Percentiles rank a stretch among this genome's conserved stretches.
Conservation (phyloP, 495 filamentous ascomycete species). For the Elaphomyces granulatus region DNA sequence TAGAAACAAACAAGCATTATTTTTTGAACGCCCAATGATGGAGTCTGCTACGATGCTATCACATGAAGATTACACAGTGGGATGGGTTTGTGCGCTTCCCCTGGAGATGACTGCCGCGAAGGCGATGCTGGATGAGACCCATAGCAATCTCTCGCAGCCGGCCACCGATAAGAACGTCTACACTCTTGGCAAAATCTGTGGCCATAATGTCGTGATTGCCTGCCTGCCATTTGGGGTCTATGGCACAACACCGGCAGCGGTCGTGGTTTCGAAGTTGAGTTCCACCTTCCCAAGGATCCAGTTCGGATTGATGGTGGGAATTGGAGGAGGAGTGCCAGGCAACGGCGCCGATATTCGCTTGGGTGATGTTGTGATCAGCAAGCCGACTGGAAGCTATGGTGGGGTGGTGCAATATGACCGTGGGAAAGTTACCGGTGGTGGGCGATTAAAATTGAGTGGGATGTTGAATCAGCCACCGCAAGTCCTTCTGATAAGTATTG, state of each 20-base stretch:
- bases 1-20: too few species aligned
- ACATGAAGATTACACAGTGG: constrained; percentile 16
- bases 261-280: constrained; percentile 18
- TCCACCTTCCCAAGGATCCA: constrained; percentile 21
- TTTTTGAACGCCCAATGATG: too few species aligned
- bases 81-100: constrained; percentile 20
- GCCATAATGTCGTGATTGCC: constrained; percentile 23
- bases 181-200: constrained; percentile 18
- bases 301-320: constrained; percentile 29
- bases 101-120: constrained; percentile 22
- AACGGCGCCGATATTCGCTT: constrained; percentile 24
- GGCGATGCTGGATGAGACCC: constrained; percentile 22
- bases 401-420: constrained; percentile 31
- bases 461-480: constrained; percentile 17
- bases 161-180: constrained; percentile 22
- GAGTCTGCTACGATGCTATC: too few species aligned
- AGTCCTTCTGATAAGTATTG: constrained; percentile 14
- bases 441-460: constrained; percentile 18
- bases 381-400: constrained; percentile 13
- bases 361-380: constrained; percentile 32
- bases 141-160: constrained; percentile 8
- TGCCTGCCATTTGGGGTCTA: constrained; percentile 14
- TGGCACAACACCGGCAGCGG: constrained; percentile 13
- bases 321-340: constrained; percentile 22
- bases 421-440: constrained; percentile 17